Evolutionary conservation across 2,329 filamentous ascomycete species (phyloP).

Genomic region (Myriosclerotinia duriaeana): DNA sequence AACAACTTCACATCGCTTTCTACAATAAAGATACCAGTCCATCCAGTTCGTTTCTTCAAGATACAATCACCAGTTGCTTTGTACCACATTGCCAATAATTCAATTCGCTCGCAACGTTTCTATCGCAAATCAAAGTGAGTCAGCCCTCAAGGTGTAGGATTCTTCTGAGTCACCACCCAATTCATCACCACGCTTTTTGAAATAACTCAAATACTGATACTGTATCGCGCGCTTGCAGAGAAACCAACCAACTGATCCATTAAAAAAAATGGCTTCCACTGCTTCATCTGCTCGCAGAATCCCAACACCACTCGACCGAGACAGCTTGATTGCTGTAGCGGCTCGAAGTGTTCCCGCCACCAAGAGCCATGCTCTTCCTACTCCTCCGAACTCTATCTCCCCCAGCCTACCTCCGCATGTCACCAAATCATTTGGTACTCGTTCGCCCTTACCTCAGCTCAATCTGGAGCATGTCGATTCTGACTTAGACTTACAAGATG

Average conservation of each 20-base stretch:
- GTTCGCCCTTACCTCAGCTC: slow-evolving; percentile 38
- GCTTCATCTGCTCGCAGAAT: slow-evolving; percentile 65
- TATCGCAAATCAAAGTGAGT: slow-evolving; percentile 42
- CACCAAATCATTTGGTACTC: slow-evolving; percentile 61
- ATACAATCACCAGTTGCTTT: slow-evolving; percentile 33
- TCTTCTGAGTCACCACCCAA: slow-evolving; percentile 5
- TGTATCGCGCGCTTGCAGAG: slow-evolving; percentile 39
- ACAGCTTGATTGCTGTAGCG: slow-evolving; percentile 73
- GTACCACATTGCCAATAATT: slow-evolving; percentile 33
- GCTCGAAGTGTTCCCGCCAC: slow-evolving; percentile 57
- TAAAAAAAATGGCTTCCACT: slow-evolving; percentile 60
- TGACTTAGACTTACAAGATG: slow-evolving; percentile 77
- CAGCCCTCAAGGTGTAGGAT: slow-evolving; percentile 28
- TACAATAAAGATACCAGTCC: slow-evolving; percentile 34
- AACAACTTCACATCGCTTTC: slow-evolving; percentile 32
- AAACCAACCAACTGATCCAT: slow-evolving; percentile 38
- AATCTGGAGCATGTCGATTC: slow-evolving; percentile 71
- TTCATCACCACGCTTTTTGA: slow-evolving; percentile 27
- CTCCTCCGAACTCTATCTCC: slow-evolving; percentile 93
- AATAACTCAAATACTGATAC: slow-evolving; percentile 30
- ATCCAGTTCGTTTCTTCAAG: slow-evolving; percentile 26
- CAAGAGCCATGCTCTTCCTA: slow-evolving; percentile 68
- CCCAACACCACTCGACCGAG: slow-evolving; percentile 59
- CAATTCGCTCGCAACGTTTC: slow-evolving; percentile 36
- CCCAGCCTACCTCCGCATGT: slow-evolving; percentile 81